Base-by-base conservation (phyloP, 2,329 filamentous ascomycete genomes). In the Xylariaceae sp. region DNA sequence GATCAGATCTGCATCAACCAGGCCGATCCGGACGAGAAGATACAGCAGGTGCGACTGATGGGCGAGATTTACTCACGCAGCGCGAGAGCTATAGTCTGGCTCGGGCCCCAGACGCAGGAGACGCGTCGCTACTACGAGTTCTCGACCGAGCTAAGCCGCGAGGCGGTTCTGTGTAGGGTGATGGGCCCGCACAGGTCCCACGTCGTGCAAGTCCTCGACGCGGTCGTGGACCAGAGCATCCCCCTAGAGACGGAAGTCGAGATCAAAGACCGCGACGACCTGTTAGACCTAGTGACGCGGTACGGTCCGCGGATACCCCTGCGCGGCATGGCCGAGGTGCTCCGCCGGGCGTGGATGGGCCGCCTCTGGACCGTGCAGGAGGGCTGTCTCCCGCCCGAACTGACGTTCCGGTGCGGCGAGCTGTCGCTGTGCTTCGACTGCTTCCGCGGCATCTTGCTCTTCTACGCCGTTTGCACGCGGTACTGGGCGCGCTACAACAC, bases 341-440 rank as follows among this genome's bases (percentile, higher is more conserved):
- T 63, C 18, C 37, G 47, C 9, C 49, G 59, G 3, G 6, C 39
- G 1, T 63, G 60, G 60, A 55, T 58, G 38, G 47, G 38, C 15
- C 59, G 61, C 4, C 43, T 63, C 1, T 65, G 61, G 62, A 55
- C 51, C 3, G 57, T 64, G 5, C 61, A 63, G 43, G 61, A 63
- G 31, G 52, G 52, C 2, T 47, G 41, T 36, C 26, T 50, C n/a
- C 40, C 46, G 6, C 15, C 28, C 5, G 23, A 36, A 3, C 27
- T 50, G 9, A 36, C 23, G 3, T 47, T 53, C 14, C 21, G 40
- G 21, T 50, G 44, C 15, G 50, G 48, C 3, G 28, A 37, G n/a
- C n/a, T 34, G 9, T 31, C 30, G 5, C 23, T 50, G 2, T 48
- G 47, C 17, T 40, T 43, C 9, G 40, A 51, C 5, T 48, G 45